These are phyloP conservation scores for Talaromyces liani DNA, from an alignment of 495 filamentous ascomycete species.

Conservation along the genomic window DNA sequence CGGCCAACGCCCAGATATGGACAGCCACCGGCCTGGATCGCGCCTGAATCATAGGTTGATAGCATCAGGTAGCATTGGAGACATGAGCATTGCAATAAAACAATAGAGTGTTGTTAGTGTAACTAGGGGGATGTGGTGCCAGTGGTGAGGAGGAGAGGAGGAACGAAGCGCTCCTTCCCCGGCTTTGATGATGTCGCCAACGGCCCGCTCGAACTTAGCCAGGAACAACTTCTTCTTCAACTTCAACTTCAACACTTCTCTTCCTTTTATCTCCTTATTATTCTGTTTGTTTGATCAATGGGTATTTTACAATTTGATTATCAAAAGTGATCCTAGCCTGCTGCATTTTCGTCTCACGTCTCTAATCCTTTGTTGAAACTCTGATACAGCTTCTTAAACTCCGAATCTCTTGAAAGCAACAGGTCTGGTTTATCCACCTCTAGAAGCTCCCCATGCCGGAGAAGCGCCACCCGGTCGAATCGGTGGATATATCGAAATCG, in stretches of 20 bases:
- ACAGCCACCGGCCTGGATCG: slow-evolving; percentile 36
- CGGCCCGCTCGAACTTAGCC: background rate
- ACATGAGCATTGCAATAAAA: background rate
- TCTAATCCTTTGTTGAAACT: background rate
- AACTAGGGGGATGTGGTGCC: background rate
- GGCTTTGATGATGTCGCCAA: background rate
- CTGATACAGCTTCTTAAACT: slow-evolving; percentile 9
- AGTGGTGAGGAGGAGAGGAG: background rate
- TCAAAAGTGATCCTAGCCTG: too few relatives aligned
- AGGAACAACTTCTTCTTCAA: background rate
- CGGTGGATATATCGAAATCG: slow-evolving; percentile 30
- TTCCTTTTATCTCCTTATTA: background rate
- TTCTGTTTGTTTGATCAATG: background rate
- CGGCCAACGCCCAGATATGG: slow-evolving; percentile 31
- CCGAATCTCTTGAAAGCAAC: slow-evolving; percentile 16
- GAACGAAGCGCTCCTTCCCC: background rate
- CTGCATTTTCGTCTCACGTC: background rate
- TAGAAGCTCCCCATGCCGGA: slow-evolving; percentile 25
- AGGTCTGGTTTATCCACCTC: slow-evolving; percentile 26
- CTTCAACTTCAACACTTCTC: background rate
- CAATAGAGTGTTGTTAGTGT: background rate
- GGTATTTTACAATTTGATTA: too few relatives aligned
- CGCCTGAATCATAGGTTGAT: slow-evolving; percentile 15
- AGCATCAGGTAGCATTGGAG: background rate
- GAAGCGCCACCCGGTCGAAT: slow-evolving; percentile 32